Evolutionary conservation across 805 yeast genomes (phyloP).

Genomic region (Maudiozyma pseudohumilis): DNA sequence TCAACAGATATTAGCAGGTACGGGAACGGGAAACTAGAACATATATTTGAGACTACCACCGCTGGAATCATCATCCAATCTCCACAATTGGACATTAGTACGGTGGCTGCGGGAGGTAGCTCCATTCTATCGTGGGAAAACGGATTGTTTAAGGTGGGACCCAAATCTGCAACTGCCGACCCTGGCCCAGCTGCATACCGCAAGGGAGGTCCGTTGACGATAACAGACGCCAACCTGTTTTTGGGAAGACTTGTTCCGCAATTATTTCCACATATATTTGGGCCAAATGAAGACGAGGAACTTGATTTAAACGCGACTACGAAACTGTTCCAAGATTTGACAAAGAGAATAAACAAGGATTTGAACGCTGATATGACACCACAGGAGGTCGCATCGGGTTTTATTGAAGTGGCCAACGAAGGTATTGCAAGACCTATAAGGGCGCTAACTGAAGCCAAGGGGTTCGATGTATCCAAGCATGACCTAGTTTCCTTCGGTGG

Average conservation of each 20-base stretch:
- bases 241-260: slow-evolving; percentile 66
- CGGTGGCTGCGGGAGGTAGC: slow-evolving; percentile 84
- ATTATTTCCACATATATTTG: slow-evolving; percentile 72
- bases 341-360: slow-evolving; percentile 45
- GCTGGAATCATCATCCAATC: slow-evolving; percentile 79
- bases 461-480: slow-evolving; percentile 56
- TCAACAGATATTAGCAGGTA: slow-evolving; percentile 77
- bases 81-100: slow-evolving; percentile 73
- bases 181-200: slow-evolving; percentile 88
- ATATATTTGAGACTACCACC: slow-evolving; percentile 72
- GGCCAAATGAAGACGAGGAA: slow-evolving; percentile 66
- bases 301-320: slow-evolving; percentile 48
- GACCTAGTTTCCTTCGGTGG: slow-evolving; percentile 81
- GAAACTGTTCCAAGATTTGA: slow-evolving; percentile 41
- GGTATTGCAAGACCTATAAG: slow-evolving; percentile 88
- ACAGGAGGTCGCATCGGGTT: slow-evolving; percentile 71
- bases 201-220: slow-evolving; percentile 74
- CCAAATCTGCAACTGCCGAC: slow-evolving; percentile 78
- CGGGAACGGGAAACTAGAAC: slow-evolving; percentile 59
- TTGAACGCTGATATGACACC: slow-evolving; percentile 35
- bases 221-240: slow-evolving; percentile 74
- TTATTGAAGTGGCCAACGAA: slow-evolving; percentile 74
- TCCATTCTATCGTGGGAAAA: slow-evolving; percentile 57
- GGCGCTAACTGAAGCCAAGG: slow-evolving; percentile 76
- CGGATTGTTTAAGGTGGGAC: slow-evolving; percentile 74